Evolutionary conservation across 2,329 filamentous ascomycete genomes (phyloP), one percentile per base, ranked within the genome.

Genomic region (Diplodia sapinea): DNA sequence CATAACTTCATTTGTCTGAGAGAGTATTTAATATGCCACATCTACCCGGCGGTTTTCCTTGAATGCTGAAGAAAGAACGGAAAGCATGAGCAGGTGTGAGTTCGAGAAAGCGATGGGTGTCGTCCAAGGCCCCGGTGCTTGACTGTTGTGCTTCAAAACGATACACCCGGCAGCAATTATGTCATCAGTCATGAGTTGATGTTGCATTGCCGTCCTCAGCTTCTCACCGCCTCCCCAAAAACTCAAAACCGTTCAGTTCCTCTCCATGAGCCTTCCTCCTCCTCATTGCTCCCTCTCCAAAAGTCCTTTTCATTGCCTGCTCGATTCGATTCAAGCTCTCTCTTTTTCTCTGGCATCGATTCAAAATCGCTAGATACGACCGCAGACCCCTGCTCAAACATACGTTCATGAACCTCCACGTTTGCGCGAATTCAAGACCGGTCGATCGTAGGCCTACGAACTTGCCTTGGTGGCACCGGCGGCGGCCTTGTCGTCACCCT

Each of bases 401-500:
- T 17, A 29, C 15, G 20, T 20, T 29, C 40, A 49, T 43, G 8
- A 26, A n/a, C 29, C 40, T 29, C 47, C 47, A 33, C 43, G 26
- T 50, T 33, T 13, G n/a, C 26, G 40, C 57, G 57, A 23, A 23
- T 12, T 17, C 5, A n/a, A 51, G 47, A 36, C 26, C 20, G 36
- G 17, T 17, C 31, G 17, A n/a, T 59, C 23, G 31, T 15, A 62
- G 31, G 72, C 72, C 63, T 70, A 71, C 68, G 72, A 70, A 49
- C 29, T 68, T 15, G 70, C 63, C 70, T 73, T 74, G 40, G 71
- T 72, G 57, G 49, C 56, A 17, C 57, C 56, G n/a, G 29, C 55
- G 13, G 31, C 57, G 31, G 52, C 29, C 50, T 64, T 50, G 50
- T 76, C 74, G 23, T 78, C 76, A 62, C 76, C 74, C 71, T 80